Evolutionary conservation across 2,329 filamentous ascomycete species (phyloP), one percentile per base, ranked within the genome.

Genomic region (Neonectria hederae): DNA sequence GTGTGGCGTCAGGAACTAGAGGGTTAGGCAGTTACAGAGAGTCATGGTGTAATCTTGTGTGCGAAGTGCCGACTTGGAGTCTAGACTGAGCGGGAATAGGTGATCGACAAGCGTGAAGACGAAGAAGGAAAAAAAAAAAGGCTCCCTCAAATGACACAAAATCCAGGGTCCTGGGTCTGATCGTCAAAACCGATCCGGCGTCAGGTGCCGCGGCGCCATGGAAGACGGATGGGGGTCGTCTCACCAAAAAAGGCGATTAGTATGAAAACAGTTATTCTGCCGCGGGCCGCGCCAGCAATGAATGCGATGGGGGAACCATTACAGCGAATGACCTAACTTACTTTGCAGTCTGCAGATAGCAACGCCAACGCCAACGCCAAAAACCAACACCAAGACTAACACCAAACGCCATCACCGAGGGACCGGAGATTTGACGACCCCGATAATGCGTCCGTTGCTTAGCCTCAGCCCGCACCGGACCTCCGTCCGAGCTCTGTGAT

Each of bases 111-210:
- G 26, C 53, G 48, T 57, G 21, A 55, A 46, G 51, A 65, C 35
- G 30, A 43, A 63, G 65, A 46, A 65, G 65, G 10, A 30, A 19
- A 35, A 7, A 35, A 49, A 51, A 51, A 35, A 42, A 38, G 6
- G n/a, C 35, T 8, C 35, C 35, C 32, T 13, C 14, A 13, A 17
- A 38, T 35, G 38, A 19, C 38, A 40, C 17, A n/a, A 58, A 55
- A 67, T 62, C 48, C 52, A 72, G 70, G 69, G 69, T 69, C 67
- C 63, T 59, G 65, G 52, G 59, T 59, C 45, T 56, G 63, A 67
- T 65, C 59, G 60, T 38, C 63, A 63, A 45, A 54, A 57, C 59
- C 55, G 57, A 65, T 62, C 58, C 60, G 35, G 48, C 26, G 22
- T 38, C 38, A 24, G 38, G 38, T 19, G 57, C 24, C 57, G 48